phyloP scores from a whole-genome alignment of 129 eudicot species.

The Mikania micrantha region DNA sequence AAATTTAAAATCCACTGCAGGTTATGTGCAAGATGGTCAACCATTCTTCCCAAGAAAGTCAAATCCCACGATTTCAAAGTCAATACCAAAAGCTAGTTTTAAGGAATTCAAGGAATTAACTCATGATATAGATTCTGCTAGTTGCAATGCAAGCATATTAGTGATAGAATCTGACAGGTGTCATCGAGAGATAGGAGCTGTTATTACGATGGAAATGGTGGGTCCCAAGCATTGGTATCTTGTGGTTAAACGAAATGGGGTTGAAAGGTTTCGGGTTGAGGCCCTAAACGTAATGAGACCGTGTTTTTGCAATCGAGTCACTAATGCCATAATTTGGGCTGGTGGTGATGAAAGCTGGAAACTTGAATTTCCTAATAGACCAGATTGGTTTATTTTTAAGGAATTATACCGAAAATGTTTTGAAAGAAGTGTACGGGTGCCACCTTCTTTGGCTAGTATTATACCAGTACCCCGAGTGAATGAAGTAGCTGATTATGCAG shows the following conservation, averaged over 20 bases:
- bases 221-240: constrained; percentile 57
- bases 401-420: constrained; percentile 63
- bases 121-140: constrained; percentile 31
- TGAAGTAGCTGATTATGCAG: constrained; percentile 41
- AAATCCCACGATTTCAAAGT: constrained; percentile 17
- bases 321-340: constrained; percentile 65
- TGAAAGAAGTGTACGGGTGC: constrained; percentile 39
- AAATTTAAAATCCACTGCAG: constrained; percentile 22
- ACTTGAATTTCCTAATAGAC: constrained; percentile 68
- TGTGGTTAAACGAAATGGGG: constrained; percentile 43
- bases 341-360: constrained; percentile 43
- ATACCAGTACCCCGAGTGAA: constrained; percentile 80
- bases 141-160: constrained; percentile 61
- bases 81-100: constrained; percentile 16
- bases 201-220: constrained; percentile 40
- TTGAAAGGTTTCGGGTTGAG: constrained; percentile 26
- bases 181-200: constrained; percentile 56
- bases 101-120: constrained; percentile 33
- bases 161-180: constrained; percentile 64
- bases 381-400: constrained; percentile 76
- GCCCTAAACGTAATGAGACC: constrained; percentile 62
- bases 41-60: constrained; percentile 27
- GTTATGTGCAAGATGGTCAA: constrained; percentile 19
- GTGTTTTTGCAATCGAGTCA: constrained; percentile 51
- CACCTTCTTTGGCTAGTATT: constrained; percentile 21